Evolutionary conservation across 2,329 filamentous ascomycete species (phyloP).

Genomic region (Pseudogymnoascus sp.): DNA sequence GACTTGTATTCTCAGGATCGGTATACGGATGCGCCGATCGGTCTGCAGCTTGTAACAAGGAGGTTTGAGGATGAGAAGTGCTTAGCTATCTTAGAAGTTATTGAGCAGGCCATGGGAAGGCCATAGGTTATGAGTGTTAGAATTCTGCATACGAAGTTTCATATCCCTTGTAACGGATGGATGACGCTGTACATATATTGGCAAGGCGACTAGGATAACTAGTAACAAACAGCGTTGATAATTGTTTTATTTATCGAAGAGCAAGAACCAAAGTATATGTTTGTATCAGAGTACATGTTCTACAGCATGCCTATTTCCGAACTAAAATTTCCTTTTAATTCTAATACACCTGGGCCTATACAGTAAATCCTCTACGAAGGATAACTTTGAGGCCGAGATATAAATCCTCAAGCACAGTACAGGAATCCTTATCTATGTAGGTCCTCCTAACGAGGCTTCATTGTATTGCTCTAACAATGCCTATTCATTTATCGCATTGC

Average conservation of each 20-base stretch:
- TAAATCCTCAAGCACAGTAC: too few species aligned
- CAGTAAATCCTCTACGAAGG: too few species aligned
- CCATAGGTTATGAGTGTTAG: neutral
- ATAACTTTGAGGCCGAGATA: too few species aligned
- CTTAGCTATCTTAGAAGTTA: constrained; percentile 13
- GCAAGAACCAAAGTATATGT: neutral
- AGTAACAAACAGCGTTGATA: neutral
- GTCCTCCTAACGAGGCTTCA: too few species aligned
- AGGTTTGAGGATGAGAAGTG: constrained; percentile 17
- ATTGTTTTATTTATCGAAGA: neutral
- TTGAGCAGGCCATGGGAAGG: constrained; percentile 16
- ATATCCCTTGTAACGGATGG: neutral
- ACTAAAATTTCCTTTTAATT: neutral
- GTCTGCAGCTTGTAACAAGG: constrained; percentile 29
- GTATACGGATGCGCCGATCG: constrained; percentile 31
- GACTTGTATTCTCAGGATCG: constrained; percentile 25
- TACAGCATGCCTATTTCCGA: neutral
- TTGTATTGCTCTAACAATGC: too few species aligned
- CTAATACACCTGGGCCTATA: neutral
- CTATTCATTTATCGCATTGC: too few species aligned
- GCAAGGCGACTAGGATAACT: neutral
- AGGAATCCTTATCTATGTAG: too few species aligned
- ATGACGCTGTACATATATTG: neutral
- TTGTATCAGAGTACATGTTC: too few species aligned
- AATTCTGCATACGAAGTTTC: neutral